Base-by-base conservation (phyloP, 257 asterid genomes). In the Rauvolfia tetraphylla region DNA sequence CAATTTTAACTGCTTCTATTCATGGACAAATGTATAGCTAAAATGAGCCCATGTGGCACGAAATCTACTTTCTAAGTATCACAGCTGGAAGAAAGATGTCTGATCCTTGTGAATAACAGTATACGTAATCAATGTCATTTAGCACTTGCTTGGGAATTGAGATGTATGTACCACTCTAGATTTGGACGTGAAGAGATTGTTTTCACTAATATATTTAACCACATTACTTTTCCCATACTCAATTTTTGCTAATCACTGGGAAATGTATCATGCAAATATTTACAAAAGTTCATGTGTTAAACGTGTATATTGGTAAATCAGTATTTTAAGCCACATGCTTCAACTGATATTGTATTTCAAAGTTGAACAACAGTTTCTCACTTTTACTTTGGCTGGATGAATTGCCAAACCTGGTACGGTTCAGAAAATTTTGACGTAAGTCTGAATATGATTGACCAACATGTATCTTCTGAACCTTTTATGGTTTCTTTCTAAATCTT, bases 301-400 rank as follows among this genome's bases (percentile, higher is more conserved):
- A 11, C 10, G 20, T 25, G 18, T 17, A 3, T 18, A 20, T 27
- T 61, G 23, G 39, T 13, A 61, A 58, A 29, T 14, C 4, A 29
- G 7, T 63, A 63, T 34, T 62, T 14, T 42, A 15, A 33, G 42
- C 42, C 11, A 12, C 68, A 31, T 62, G 41, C 68, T 29, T 62
- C 41, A 63, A 63, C n/a, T 63, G 69, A 63, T 63, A 33, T 31
- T 3, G 5, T 38, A 17, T 63, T 63, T 33, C 18, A 63, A 63
- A 63, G 42, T 63, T 63, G 34, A 17, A 4, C 25, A 31, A 44
- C 4, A 15, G 23, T 49, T 63, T 36, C 42, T 22, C 69, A 41
- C 48, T 61, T 72, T 53, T 73, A 38, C 67, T 48, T 77, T 63
- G 62, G 41, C 74, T 23, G 54, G 8, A 75, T 62, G 29, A 29